Evolutionary conservation across 2,329 filamentous ascomycete species (phyloP).

Genomic region (Trichothecium sympodiale): DNA sequence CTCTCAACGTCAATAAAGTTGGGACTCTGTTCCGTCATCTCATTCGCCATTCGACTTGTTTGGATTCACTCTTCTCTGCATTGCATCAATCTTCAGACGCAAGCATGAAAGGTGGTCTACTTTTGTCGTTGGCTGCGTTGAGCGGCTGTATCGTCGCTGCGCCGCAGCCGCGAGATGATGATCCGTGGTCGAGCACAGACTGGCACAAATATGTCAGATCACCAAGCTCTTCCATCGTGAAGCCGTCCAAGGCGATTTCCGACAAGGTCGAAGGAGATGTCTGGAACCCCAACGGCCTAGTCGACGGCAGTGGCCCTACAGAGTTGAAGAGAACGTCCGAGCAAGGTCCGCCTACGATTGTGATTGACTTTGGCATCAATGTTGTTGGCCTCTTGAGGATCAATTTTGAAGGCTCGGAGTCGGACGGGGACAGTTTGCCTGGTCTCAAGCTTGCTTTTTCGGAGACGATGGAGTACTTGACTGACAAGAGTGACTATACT

Average conservation of each 20-base stretch:
- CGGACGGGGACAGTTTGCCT: constrained; percentile 15
- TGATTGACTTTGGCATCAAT: constrained; percentile 40
- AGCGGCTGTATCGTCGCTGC: too few relatives aligned
- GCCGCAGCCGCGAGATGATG: neutral
- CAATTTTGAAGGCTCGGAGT: constrained; percentile 24
- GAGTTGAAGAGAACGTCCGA: constrained; percentile 1
- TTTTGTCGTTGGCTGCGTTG: too few relatives aligned
- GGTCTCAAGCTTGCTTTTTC: constrained; percentile 37
- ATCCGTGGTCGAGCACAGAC: constrained; percentile 1
- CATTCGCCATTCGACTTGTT: too few relatives aligned
- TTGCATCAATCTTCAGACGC: too few relatives aligned
- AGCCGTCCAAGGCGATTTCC: neutral
- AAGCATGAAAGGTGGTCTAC: too few relatives aligned
- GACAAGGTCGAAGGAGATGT: constrained; percentile 2
- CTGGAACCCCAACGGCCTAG: constrained; percentile 1
- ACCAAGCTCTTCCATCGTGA: neutral
- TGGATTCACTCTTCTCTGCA: too few relatives aligned
- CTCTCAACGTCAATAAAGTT: too few relatives aligned
- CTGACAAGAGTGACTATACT: constrained; percentile 34
- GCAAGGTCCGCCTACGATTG: constrained; percentile 23
- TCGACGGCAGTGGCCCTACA: constrained; percentile 1
- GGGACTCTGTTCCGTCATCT: too few relatives aligned
- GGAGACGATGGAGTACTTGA: constrained; percentile 33
- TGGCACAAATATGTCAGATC: constrained; percentile 5
- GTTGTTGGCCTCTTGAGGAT: constrained; percentile 31